Evolutionary conservation across 2,329 filamentous ascomycete genomes (phyloP), one percentile per base, ranked within the genome.

Genomic region (Diaporthe batatas): DNA sequence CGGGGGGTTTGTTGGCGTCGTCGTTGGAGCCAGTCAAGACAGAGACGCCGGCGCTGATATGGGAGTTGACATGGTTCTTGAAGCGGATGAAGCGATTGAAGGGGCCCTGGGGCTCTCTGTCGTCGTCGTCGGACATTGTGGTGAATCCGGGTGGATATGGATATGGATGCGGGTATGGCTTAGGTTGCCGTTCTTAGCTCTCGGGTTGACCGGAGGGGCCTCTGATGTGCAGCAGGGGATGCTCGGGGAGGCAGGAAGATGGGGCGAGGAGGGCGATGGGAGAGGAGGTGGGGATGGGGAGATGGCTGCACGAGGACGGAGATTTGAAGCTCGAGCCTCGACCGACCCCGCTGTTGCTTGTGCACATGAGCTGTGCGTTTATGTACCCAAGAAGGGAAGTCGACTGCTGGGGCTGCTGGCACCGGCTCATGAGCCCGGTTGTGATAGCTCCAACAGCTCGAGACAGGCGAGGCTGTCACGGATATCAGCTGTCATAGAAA

Each of bases 61-160:
- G 81, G 55, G 76, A 75, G 75, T 86, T 82, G 72, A 86, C 80
- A 71, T 82, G 79, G 70, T 83, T 80, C 75, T 82, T 84, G 77
- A 82, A 84, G 71, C 81, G 81, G 51, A 84, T 75, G 75, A 85
- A 84, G n/a, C 79, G 78, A 70, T 84, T 83, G 58, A 77, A 78
- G 6, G 77, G 72, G 7, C 76, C 72, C 14, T 68, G 73, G 44
- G 73, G 70, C 36, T 74, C 67, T 14, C 77, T 76, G 73, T 77
- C 73, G 44, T 39, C 29, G 29, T 14, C 44, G 68, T 74, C 75
- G 62, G 71, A 69, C 76, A 78, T 77, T 11, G 10, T 70, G n/a
- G 21, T 53, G 62, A 25, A 29, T 16, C n/a, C 12, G 62, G 32
- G 62, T 53, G 47, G 62, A 39, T 67, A 18, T 42, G 39, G 47